Percentiles rank a stretch among this genome's conserved stretches.
Evolutionary conservation across 2,329 filamentous ascomycete species (phyloP).

Genomic region (Emergomyces orientalis): DNA sequence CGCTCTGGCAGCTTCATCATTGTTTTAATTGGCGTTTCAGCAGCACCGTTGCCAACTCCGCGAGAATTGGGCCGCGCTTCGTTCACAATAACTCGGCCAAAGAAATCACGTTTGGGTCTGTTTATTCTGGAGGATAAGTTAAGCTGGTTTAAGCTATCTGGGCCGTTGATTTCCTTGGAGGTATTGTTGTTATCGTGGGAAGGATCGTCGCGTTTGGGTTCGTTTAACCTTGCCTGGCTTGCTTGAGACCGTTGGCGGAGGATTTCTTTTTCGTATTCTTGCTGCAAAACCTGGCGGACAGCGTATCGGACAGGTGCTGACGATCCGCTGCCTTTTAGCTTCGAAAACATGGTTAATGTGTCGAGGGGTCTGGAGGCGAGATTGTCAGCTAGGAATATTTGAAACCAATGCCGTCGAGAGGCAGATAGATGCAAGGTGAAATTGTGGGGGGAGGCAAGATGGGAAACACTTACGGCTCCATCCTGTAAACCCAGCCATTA

Average conservation of each 20-base stretch:
- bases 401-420: conserved; percentile 24
- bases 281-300: conserved; percentile 83
- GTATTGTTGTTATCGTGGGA: conserved; percentile 25
- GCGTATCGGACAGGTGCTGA: conserved; percentile 77
- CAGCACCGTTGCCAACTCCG: not conserved
- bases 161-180: conserved; percentile 18
- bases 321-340: conserved; percentile 38
- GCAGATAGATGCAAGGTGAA: not conserved
- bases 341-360: conserved; percentile 57
- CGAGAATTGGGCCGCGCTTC: conserved; percentile 27
- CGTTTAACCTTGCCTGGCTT: conserved; percentile 52
- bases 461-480: conserved; percentile 68
- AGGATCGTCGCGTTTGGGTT: conserved; percentile 13
- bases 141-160: conserved; percentile 26
- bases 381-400: conserved; percentile 1
- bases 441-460: not conserved
- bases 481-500: conserved; percentile 74
- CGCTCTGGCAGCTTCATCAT: conserved; percentile 29
- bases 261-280: conserved; percentile 71
- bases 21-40: not conserved
- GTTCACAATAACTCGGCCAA: conserved; percentile 59
- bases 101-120: conserved; percentile 68
- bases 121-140: conserved; percentile 18
- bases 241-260: conserved; percentile 56
- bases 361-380: conserved; percentile 55